Evolutionary conservation across 1,284 basidiomycete species (phyloP).

Genomic region (Malassezia vespertilionis): DNA sequence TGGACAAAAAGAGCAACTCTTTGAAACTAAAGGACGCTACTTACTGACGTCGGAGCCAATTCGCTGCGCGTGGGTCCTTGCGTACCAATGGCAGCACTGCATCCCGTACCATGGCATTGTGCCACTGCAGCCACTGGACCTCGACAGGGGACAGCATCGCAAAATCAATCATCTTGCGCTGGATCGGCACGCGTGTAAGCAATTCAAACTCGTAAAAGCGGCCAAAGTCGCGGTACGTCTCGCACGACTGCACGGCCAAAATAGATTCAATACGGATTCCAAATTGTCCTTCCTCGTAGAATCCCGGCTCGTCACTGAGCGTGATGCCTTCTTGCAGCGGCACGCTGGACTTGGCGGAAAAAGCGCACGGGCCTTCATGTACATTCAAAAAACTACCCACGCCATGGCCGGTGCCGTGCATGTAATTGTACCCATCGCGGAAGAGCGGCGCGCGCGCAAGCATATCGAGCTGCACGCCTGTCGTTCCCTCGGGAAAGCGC

Average conservation of each 20-base stretch:
- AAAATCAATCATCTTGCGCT: slow-evolving; percentile 38
- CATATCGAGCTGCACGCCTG: slow-evolving; percentile 32
- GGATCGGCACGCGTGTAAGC: slow-evolving; percentile 46
- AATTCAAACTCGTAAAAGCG: slow-evolving; percentile 48
- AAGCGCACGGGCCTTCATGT: slow-evolving; percentile 39
- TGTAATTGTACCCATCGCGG: slow-evolving; percentile 34
- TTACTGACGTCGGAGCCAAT: slow-evolving; percentile 34
- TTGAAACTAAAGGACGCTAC: slow-evolving; percentile 33
- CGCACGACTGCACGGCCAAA: slow-evolving; percentile 23
- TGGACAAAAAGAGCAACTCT: slow-evolving; percentile 35
- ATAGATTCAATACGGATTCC: slow-evolving; percentile 41
- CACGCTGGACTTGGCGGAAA: slow-evolving; percentile 27
- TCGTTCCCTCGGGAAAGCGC: slow-evolving; percentile 37
- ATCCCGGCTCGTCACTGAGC: slow-evolving; percentile 40
- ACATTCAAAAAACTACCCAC: slow-evolving; percentile 37
- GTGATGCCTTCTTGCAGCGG: slow-evolving; percentile 28
- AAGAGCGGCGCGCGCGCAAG: slow-evolving; percentile 34
- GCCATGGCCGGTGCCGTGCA: slow-evolving; percentile 41
- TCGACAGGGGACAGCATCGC: slow-evolving; percentile 36
- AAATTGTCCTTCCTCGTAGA: slow-evolving; percentile 38
- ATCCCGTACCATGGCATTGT: slow-evolving; percentile 39
- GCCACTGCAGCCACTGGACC: slow-evolving; percentile 41
- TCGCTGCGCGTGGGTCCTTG: slow-evolving; percentile 28
- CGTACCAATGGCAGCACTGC: slow-evolving; percentile 36
- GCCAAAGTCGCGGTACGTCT: slow-evolving; percentile 30